Evolutionary conservation across 768 basidiomycete species (phyloP), one percentile per base, ranked within the genome.

Genomic region (Agrocybe pediades): DNA sequence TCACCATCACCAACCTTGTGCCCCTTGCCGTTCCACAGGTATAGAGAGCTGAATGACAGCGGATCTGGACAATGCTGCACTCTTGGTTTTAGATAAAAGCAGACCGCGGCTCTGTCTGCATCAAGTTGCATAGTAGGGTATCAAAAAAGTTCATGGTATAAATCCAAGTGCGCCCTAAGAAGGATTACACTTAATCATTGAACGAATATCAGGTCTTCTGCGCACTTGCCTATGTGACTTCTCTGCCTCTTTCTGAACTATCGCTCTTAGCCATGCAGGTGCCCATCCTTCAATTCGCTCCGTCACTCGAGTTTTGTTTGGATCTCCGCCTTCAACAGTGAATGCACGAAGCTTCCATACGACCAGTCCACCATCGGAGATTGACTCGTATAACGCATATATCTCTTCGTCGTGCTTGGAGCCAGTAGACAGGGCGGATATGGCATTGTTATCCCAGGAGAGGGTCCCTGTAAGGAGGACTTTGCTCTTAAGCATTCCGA

Each of bases 271-370:
- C 56, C 54, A 66, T 15, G 24, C 21, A 17, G 71, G 67, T 56
- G 71, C 69, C 46, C 54, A 64, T 2, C 71, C 71, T 46, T 68
- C 55, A 24, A 74, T 63, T 5, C 56, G 61, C 49, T 73, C 74
- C 9, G 62, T 65, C 6, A 73, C 62, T 49, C 59, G 66, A 9
- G 70, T 73, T n/a, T 60, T 62, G 23, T 49, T 30, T 20, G 41
- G 33, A 41, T 58, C 59, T 3, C 51, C 65, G 1, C 48, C 64
- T 7, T 68, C 61, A 30, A 55, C 61, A 26, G 70, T 64, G 50
- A 72, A 70, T 29, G 51, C 59, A 9, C 71, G 62, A 29, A 70
- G 21, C 46, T 73, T 72, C 70, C 67, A 68, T 2, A 72, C 65
- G 41, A 46, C 49, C 17, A 68, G 63, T 3, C 55, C 61, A 58